A percentile compares a stretch with the other conserved stretches of the same genome.
phyloP scores from a whole-genome alignment of 306 rosid genomes.

The Prunus mira region DNA sequence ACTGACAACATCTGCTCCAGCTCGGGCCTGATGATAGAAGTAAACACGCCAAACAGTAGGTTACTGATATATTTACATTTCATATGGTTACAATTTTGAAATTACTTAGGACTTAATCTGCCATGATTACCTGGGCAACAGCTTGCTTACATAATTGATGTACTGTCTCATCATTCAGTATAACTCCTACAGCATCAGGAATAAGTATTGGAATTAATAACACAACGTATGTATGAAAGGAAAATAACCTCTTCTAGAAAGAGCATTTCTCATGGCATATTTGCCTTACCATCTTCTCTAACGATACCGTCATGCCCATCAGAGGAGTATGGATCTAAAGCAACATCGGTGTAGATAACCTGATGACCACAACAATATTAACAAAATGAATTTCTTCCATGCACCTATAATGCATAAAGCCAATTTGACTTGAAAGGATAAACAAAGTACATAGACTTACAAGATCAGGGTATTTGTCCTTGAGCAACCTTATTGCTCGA shows the following conservation, averaged over 20 bases:
- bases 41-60: conserved; percentile 8
- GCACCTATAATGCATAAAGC: conserved; percentile 6
- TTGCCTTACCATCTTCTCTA: conserved; percentile 81
- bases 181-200: conserved; percentile 68
- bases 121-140: conserved; percentile 80
- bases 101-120: conserved; percentile 9
- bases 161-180: conserved; percentile 93
- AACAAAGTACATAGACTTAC: conserved; percentile 45
- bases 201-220: conserved; percentile 22
- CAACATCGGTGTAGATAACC: conserved; percentile 95
- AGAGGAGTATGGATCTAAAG: conserved; percentile 92
- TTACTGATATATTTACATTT: not conserved
- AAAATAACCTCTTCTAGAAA: conserved; percentile 19
- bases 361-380: conserved; percentile 25
- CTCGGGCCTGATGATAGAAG: conserved; percentile 61
- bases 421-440: conserved; percentile 7
- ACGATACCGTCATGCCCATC: conserved; percentile 99
- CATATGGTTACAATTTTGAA: conserved; percentile 6
- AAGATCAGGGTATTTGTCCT: conserved; percentile 91
- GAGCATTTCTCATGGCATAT: conserved; percentile 15
- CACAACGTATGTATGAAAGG: conserved; percentile 10
- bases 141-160: conserved; percentile 95
- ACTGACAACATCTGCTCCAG: conserved; percentile 97
- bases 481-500: conserved; percentile 79
- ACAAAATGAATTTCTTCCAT: conserved; percentile 18